Evolutionary conservation across 257 asterid species (phyloP), one percentile per base, ranked within the genome.

Genomic region (Verbascum thapsus): DNA sequence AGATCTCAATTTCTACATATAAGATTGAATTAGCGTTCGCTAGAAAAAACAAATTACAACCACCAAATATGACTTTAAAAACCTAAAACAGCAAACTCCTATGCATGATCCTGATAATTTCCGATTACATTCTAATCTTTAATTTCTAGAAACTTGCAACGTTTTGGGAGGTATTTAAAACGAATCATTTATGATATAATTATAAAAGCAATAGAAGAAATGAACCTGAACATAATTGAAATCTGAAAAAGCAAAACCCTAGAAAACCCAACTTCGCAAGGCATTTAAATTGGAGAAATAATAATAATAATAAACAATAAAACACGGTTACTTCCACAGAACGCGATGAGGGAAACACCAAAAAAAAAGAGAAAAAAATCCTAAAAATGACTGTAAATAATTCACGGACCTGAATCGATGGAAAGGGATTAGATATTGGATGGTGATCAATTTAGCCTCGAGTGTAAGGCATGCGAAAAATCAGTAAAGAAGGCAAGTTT

Each of bases 171-270:
- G 42, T 57, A 58, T 38, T 35, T n/a, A 53, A 7, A 13, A 53
- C 7, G 15, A 61, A 43, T 41, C 9, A 71, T 40, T 18, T 7
- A 53, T 34, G 22, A 55, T 13, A 45, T 51, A 23, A 66, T 67
- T 45, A 70, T 66, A 59, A 54, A 63, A 15, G n/a, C 43, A 51
- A 53, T 41, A 59, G 55, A 47, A 16, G 66, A 67, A 79, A 61
- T 64, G 45, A 72, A 79, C 95, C 85, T 80, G 76, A 72, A 57
- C 91, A 76, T 91, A 47, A 70, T 72, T 13, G 68, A 44, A 59
- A 73, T 60, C 75, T 23, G 73, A 40, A 59, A 72, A 63, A 47
- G 61, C 35, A 75, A 81, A 76, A 74, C 86, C 86, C 82, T 73
- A 63, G 43, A 64, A 53, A 72, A 48, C 81, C 74, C 66, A 58